Percentiles rank a stretch among this genome's conserved stretches.
phyloP scores from a whole-genome alignment of 1,139 yeast genomes.

The Candida labiduridarum region DNA sequence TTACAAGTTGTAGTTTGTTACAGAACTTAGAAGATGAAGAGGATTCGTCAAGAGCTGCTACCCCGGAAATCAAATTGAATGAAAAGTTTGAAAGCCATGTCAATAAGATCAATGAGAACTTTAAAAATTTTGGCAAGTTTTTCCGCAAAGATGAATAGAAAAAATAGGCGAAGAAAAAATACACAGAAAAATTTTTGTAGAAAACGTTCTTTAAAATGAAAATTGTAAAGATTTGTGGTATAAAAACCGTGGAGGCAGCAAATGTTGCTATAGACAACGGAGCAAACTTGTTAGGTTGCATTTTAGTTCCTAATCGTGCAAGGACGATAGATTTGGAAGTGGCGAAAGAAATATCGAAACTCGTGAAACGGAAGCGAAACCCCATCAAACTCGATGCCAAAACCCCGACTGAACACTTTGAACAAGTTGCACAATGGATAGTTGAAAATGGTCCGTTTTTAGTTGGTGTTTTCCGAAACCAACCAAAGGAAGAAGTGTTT shows the following conservation, averaged over 20 bases:
- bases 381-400: neutral
- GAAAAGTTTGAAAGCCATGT: slow-evolving; percentile 58
- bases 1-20: slow-evolving; percentile 47
- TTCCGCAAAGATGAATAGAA: slow-evolving; percentile 48
- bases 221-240: slow-evolving; percentile 80
- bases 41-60: slow-evolving; percentile 11
- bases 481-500: slow-evolving; percentile 63
- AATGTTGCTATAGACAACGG: slow-evolving; percentile 64
- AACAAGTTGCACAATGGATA: slow-evolving; percentile 29
- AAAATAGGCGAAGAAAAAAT: slow-evolving; percentile 8
- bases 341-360: slow-evolving; percentile 56
- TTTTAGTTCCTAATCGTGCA: slow-evolving; percentile 78
- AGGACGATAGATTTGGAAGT: slow-evolving; percentile 62
- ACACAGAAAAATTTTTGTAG: slow-evolving; percentile 4
- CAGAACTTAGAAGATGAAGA: slow-evolving; percentile 21
- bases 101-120: slow-evolving; percentile 59
- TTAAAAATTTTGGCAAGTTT: slow-evolving; percentile 58
- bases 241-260: slow-evolving; percentile 71
- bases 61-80: slow-evolving; percentile 43
- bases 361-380: slow-evolving; percentile 27
- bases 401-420: slow-evolving; percentile 37
- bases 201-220: slow-evolving; percentile 3
- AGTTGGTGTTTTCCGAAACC: slow-evolving; percentile 93
- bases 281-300: slow-evolving; percentile 80
- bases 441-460: slow-evolving; percentile 62